phyloP scores from a whole-genome alignment of 2,329 filamentous ascomycete genomes.

The Boeremia lycopersici region DNA sequence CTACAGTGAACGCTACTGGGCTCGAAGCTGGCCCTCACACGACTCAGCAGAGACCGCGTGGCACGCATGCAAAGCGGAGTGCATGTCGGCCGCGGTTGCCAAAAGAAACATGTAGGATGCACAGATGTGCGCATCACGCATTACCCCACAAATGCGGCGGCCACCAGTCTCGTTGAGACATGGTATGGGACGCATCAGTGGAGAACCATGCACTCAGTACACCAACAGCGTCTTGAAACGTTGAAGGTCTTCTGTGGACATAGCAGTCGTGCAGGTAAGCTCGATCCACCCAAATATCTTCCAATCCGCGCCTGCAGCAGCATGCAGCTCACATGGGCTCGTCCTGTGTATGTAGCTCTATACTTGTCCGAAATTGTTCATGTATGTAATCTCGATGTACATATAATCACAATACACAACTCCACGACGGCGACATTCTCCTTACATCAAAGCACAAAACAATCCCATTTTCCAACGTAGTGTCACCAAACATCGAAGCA shows the following conservation, averaged over 20 bases:
- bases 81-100: slow-evolving; percentile 26
- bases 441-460: not conserved
- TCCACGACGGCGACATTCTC: not conserved
- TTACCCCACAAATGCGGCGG: slow-evolving; percentile 30
- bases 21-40: not conserved
- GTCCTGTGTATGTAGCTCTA: not conserved
- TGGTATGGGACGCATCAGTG: slow-evolving; percentile 25
- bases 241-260: slow-evolving; percentile 12
- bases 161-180: slow-evolving; percentile 30
- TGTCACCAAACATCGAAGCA: slow-evolving; percentile 16
- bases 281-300: not conserved
- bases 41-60: slow-evolving; percentile 14
- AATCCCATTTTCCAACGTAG: slow-evolving; percentile 3
- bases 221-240: slow-evolving; percentile 16
- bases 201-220: slow-evolving; percentile 9
- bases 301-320: slow-evolving; percentile 2
- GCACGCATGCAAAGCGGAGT: slow-evolving; percentile 11
- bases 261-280: not conserved
- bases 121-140: slow-evolving; percentile 17
- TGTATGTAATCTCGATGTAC: not conserved
- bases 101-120: slow-evolving; percentile 20
- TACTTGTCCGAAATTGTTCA: not conserved
- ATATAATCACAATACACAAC: not conserved
- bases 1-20: not conserved
- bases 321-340: not conserved